Conservation (phyloP, 495 filamentous ascomycete species). For the Acidiella bohemica region DNA sequence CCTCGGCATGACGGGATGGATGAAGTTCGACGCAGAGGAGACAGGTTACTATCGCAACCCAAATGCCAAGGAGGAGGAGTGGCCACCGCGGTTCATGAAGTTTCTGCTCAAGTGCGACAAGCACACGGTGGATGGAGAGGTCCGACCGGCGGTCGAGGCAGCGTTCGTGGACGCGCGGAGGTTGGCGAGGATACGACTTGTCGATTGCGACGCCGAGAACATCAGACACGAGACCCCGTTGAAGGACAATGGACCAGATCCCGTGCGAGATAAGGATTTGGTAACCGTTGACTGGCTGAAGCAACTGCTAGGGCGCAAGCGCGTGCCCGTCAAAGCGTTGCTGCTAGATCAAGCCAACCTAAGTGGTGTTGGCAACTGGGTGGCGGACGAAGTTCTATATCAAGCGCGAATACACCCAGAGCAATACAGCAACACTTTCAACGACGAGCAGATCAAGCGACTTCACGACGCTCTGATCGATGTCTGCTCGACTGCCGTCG, state of each 20-base stretch:
- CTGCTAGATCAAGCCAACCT: conserved; percentile 81
- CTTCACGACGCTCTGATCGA: conserved; percentile 63
- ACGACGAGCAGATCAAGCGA: conserved; percentile 51
- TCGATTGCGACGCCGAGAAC: conserved; percentile 60
- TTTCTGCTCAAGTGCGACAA: conserved; percentile 56
- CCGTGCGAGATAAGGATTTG: conserved; percentile 63
- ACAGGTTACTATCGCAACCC: conserved; percentile 64
- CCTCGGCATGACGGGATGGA: conserved; percentile 84
- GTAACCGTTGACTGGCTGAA: conserved; percentile 58
- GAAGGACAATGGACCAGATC: conserved; percentile 85
- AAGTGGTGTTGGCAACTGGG: conserved; percentile 93
- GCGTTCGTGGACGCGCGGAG: conserved; percentile 76
- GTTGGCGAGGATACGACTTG: conserved; percentile 62
- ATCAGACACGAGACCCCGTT: conserved; percentile 70
- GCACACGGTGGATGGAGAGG: conserved; percentile 29
- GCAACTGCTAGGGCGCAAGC: conserved; percentile 55
- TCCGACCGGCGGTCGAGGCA: conserved; percentile 27
- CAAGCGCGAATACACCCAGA: conserved; percentile 82
- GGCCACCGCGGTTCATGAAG: conserved; percentile 88
- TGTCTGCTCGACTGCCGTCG: conserved; percentile 66
- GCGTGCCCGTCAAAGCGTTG: conserved; percentile 73
- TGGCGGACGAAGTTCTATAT: conserved; percentile 87
- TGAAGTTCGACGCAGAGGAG: conserved; percentile 64
- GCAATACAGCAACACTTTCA: conserved; percentile 75
- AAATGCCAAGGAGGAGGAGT: conserved; percentile 33